Conservation (phyloP, 768 basidiomycete genomes). For the Pholiota conissans region DNA sequence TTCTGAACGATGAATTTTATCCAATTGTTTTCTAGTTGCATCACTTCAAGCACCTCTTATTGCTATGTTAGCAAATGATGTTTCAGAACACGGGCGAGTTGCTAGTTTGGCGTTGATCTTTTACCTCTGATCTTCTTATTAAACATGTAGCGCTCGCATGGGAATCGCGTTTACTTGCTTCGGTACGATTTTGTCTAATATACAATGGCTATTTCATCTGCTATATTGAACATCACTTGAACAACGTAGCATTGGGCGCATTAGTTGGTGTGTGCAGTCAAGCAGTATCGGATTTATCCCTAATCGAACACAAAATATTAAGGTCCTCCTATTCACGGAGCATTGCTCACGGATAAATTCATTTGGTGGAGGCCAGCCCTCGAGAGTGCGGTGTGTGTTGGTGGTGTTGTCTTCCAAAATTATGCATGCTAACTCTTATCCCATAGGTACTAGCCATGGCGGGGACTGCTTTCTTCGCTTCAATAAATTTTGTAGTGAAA, state of each 20-base stretch:
- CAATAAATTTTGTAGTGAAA: no score
- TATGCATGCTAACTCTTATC: no score
- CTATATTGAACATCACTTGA: neutral
- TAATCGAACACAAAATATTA: neutral
- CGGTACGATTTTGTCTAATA: neutral
- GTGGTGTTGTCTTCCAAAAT: neutral
- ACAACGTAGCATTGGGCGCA: neutral
- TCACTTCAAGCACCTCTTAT: constrained; percentile 4
- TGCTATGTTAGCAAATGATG: constrained; percentile 2
- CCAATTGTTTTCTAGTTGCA: neutral
- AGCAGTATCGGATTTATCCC: neutral
- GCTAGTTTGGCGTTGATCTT: neutral
- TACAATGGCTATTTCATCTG: no score
- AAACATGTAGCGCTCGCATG: neutral
- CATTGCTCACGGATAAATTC: neutral
- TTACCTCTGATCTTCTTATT: neutral
- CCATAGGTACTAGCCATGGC: no score
- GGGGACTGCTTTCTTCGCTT: no score
- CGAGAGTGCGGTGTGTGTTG: neutral
- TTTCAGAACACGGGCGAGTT: constrained; percentile 1
- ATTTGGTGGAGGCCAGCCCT: constrained; percentile 5
- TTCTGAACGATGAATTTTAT: neutral
- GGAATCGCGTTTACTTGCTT: constrained; percentile 1
- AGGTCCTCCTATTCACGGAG: constrained; percentile 6
- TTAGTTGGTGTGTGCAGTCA: neutral